Evolutionary conservation across 2,329 filamentous ascomycete species (phyloP).

Genomic region (Corniculantispora saksenae): DNA sequence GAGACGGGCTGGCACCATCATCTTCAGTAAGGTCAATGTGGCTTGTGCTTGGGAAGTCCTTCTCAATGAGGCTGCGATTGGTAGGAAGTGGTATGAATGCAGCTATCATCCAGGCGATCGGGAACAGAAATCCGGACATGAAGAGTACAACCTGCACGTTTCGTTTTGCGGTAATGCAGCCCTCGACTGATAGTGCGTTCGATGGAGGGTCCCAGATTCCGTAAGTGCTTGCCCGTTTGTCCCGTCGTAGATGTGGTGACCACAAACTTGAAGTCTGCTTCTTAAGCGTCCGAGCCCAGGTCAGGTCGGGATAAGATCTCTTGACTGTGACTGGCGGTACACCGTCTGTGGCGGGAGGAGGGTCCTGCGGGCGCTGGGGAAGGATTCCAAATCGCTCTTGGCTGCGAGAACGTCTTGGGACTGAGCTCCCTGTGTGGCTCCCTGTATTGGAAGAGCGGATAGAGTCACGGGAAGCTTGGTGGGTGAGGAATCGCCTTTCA

Average conservation of each 20-base stretch:
- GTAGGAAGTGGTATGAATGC: constrained; percentile 71
- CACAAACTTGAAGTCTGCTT: constrained; percentile 64
- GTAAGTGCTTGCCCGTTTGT: constrained; percentile 58
- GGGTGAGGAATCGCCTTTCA: constrained; percentile 54
- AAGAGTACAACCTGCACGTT: constrained; percentile 78
- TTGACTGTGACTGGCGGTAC: not conserved
- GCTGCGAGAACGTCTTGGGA: constrained; percentile 50
- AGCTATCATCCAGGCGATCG: constrained; percentile 79
- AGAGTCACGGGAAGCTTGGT: constrained; percentile 45
- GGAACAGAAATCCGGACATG: constrained; percentile 74
- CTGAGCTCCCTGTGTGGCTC: constrained; percentile 48
- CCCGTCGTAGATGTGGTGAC: constrained; percentile 71
- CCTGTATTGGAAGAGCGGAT: constrained; percentile 49
- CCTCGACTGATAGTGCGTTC: constrained; percentile 63
- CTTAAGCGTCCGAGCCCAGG: constrained; percentile 32
- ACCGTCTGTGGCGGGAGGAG: constrained; percentile 24
- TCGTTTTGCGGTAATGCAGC: constrained; percentile 62
- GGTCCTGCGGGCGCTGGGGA: constrained; percentile 46
- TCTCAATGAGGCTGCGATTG: constrained; percentile 53
- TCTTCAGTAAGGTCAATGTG: constrained; percentile 41
- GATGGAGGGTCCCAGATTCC: constrained; percentile 76
- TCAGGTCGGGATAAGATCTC: constrained; percentile 13
- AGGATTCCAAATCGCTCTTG: constrained; percentile 51
- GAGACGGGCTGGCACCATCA: constrained; percentile 33
- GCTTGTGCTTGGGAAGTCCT: constrained; percentile 44